Evolutionary conservation across 139 green algal species (phyloP).

Genomic region (Chlorella sp.): DNA sequence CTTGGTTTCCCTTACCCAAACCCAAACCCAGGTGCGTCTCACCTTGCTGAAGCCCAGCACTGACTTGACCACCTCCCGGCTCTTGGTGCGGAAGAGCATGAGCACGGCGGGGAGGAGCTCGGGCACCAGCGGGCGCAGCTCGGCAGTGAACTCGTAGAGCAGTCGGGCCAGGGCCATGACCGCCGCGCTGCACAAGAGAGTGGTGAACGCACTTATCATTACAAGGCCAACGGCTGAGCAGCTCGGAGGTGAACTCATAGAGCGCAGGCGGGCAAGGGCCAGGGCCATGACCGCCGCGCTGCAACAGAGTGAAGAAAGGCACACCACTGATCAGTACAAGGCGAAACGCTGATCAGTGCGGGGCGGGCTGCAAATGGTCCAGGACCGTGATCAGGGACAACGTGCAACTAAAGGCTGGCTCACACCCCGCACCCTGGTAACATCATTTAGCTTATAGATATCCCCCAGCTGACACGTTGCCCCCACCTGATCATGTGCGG

Average conservation of each 20-base stretch:
- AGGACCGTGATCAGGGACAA: too few relatives aligned
- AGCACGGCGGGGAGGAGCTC: constrained; percentile 78
- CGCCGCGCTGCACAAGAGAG: constrained; percentile 36
- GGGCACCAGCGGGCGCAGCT: constrained; percentile 46
- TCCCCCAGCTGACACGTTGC: too few relatives aligned
- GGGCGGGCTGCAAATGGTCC: constrained; percentile 83
- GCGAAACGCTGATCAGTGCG: too few relatives aligned
- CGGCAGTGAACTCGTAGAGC: constrained; percentile 80
- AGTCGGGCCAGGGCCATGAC: constrained; percentile 89
- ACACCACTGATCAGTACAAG: too few relatives aligned
- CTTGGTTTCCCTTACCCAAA: too few relatives aligned
- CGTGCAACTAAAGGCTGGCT: too few relatives aligned
- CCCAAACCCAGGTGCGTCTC: too few relatives aligned
- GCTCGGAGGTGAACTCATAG: constrained; percentile 75
- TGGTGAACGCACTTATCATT: too few relatives aligned
- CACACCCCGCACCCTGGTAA: too few relatives aligned
- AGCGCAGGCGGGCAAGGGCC: constrained; percentile 83
- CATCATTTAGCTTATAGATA: too few relatives aligned
- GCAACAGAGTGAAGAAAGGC: too few relatives aligned
- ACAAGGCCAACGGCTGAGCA: too few relatives aligned
- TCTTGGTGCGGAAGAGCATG: constrained; percentile 76
- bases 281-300: constrained; percentile 80
- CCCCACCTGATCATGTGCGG: constrained; percentile 65
- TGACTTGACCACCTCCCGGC: constrained; percentile 85
- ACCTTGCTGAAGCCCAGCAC: constrained; percentile 94